phyloP scores from a whole-genome alignment of 108 stramenopile genomes.

The Cylindrotheca fusiformis region DNA sequence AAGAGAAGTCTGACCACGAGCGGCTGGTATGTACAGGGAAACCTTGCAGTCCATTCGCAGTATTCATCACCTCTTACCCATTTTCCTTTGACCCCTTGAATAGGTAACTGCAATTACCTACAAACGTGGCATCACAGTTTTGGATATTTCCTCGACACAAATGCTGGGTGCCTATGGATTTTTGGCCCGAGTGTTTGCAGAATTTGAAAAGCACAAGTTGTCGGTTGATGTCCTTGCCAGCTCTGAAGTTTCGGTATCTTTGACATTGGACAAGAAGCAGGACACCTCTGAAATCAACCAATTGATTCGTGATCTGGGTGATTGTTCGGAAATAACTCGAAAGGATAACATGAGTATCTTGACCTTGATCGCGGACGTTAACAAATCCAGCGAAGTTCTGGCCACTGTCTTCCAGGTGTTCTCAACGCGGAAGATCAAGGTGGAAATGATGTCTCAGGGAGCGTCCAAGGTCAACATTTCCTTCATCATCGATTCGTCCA shows the following conservation, averaged over 20 bases:
- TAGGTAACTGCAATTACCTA: conserved; percentile 96
- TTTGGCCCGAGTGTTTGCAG: conserved; percentile 85
- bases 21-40: conserved; percentile 43
- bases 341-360: conserved; percentile 75
- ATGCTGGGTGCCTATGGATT: conserved; percentile 99
- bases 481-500: conserved; percentile 72
- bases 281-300: conserved; percentile 38
- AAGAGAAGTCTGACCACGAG: conserved; percentile 35
- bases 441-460: conserved; percentile 93
- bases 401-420: conserved; percentile 93
- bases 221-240: conserved; percentile 99
- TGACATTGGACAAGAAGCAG: conserved; percentile 95
- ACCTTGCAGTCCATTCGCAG: too few relatives aligned
- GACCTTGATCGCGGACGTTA: conserved; percentile 92
- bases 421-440: conserved; percentile 63
- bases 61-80: too few relatives aligned
- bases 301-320: conserved; percentile 50
- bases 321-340: conserved; percentile 69
- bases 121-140: conserved; percentile 82
- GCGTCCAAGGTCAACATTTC: conserved; percentile 97
- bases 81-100: neutral
- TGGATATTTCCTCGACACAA: conserved; percentile 90
- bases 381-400: conserved; percentile 83
- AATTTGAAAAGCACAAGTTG: conserved; percentile 92
- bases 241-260: conserved; percentile 95